These are phyloP conservation scores for Penicillium sp. DNA, from an alignment of 2,329 filamentous ascomycete species.

Conservation along the genomic window DNA sequence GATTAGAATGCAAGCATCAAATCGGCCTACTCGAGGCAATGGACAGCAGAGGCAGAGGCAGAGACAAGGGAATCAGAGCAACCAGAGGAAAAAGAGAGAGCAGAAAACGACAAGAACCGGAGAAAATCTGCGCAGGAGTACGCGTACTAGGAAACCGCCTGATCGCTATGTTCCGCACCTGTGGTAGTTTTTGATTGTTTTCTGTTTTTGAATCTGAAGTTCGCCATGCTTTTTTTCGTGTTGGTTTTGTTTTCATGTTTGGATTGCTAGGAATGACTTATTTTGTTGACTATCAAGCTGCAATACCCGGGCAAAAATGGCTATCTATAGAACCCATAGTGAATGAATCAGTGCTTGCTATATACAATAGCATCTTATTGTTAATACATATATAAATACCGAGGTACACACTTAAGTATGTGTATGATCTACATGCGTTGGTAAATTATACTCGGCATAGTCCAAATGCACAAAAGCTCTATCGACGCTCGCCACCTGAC, in stretches of 20 bases:
- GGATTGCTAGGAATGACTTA: neutral
- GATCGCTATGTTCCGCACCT: neutral
- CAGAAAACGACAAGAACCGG: neutral
- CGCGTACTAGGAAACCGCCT: slow-evolving; percentile 1
- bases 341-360: too few relatives aligned
- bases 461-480: slow-evolving; percentile 50
- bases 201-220: neutral
- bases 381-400: neutral
- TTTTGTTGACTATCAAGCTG: neutral
- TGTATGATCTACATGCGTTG: slow-evolving; percentile 30
- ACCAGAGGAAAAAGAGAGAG: neutral
- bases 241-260: neutral
- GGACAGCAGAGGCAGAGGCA: neutral
- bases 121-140: neutral
- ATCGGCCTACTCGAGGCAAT: neutral
- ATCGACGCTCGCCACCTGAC: slow-evolving; percentile 36
- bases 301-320: neutral
- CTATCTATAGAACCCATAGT: too few relatives aligned
- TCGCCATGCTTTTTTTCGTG: neutral
- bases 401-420: neutral
- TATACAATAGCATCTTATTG: too few relatives aligned
- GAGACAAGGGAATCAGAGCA: neutral
- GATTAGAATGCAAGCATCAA: neutral
- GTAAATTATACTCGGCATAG: slow-evolving; percentile 43
- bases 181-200: neutral